Evolutionary conservation across 2,329 filamentous ascomycete species (phyloP), one percentile per base, ranked within the genome.

Genomic region (Aspergillus texensis): DNA sequence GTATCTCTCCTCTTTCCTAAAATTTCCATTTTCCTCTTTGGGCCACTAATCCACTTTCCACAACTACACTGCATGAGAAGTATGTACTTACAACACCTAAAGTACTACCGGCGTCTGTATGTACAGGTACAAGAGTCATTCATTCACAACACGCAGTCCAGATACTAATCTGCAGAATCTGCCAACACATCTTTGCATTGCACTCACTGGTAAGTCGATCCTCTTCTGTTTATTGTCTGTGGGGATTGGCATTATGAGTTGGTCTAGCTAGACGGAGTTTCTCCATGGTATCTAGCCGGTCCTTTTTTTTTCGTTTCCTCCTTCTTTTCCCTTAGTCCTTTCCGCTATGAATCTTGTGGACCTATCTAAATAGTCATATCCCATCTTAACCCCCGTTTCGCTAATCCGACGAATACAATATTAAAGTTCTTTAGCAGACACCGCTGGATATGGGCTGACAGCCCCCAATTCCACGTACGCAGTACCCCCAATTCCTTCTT

Each of bases 111-210:
- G 43, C 24, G 43, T 46, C 11, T 52, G n/a, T 54, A 54, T 54
- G n/a, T 54, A 36, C 6, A 28, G 32, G 52, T 39, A 28, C 43
- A 50, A 53, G 41, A 57, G 53, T 60, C 56, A 56, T 60, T 55
- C 53, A 58, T 30, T 64, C 57, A 36, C 19, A 26, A 41, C 58
- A 55, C 45, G 30, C 61, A 58, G 67, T 65, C 58, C 57, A 66
- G 67, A 65, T 70, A 62, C 34, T 59, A 68, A 66, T 66, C 69
- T 73, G 70, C 68, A 71, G 62, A 62, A 62, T 54, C 62, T 69
- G 70, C 69, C 71, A 73, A 68, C 71, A 65, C 69, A 73, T 72
- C 68, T 66, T 62, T 71, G 65, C 64, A 69, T 63, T 71, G 65
- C 62, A 68, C 64, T 48, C 62, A 68, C 64, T 48, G 14, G 52